phyloP scores from a whole-genome alignment of 768 basidiomycete genomes.

The Macrocybe gigantea region DNA sequence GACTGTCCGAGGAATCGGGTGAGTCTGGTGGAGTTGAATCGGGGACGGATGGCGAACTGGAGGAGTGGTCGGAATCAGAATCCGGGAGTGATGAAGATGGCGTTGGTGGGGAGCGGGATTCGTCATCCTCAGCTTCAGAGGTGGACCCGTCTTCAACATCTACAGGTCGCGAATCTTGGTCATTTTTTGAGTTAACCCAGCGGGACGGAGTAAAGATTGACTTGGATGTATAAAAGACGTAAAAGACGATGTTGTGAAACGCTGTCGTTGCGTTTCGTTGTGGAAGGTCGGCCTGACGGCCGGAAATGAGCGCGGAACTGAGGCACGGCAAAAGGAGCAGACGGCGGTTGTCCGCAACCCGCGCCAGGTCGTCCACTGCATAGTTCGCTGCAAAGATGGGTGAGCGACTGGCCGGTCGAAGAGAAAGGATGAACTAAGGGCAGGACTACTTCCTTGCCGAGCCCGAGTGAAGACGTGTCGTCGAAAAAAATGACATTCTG shows the following conservation, averaged over 20 bases:
- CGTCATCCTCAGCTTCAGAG: conserved; percentile 2
- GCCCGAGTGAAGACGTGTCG: no score
- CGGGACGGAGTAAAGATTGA: conserved; percentile 11
- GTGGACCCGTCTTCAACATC: conserved; percentile 9
- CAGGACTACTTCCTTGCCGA: no score
- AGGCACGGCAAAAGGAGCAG: conserved; percentile 8
- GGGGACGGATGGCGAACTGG: conserved; percentile 2
- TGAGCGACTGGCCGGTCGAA: no score
- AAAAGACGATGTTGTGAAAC: conserved; percentile 4
- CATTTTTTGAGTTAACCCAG: conserved; percentile 18
- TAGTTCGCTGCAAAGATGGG: no score
- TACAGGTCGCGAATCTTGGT: conserved; percentile 9
- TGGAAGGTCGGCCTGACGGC: neutral
- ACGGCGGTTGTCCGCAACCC: conserved; percentile 6
- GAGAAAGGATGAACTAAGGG: no score
- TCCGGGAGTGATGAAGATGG: conserved; percentile 11
- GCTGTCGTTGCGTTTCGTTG: conserved; percentile 2
- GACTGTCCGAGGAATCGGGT: conserved; percentile 7
- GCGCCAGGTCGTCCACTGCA: neutral
- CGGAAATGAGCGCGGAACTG: conserved; percentile 6
- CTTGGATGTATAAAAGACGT: conserved; percentile 8
- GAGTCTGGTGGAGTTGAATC: conserved; percentile 13
- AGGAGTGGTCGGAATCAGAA: conserved; percentile 8
- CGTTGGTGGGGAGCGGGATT: conserved; percentile 11
- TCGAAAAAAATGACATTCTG: no score